These are phyloP conservation scores for Cercospora brassicicola DNA, from an alignment of 2,329 filamentous ascomycete genomes.

Conservation along the genomic window DNA sequence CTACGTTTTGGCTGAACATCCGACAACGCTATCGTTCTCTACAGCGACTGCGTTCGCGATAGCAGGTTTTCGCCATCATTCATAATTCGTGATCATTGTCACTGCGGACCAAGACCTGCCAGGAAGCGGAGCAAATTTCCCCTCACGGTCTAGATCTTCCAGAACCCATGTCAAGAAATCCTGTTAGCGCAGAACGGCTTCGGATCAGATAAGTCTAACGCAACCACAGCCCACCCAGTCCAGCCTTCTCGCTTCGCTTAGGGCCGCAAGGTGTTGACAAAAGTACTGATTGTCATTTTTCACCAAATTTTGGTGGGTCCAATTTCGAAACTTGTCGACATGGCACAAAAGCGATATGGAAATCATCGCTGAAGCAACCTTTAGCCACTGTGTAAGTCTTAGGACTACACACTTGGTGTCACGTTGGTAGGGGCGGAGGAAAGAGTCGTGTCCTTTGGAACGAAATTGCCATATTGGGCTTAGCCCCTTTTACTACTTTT, in stretches of 20 bases:
- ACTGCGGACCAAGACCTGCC: not conserved
- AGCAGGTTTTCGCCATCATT: not conserved
- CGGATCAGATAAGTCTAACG: constrained; percentile 6
- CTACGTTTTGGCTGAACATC: not conserved
- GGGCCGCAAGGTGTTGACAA: not conserved
- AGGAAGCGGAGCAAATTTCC: not conserved
- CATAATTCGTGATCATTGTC: not conserved
- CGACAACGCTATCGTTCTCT: not conserved
- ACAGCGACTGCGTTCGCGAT: too few relatives aligned
- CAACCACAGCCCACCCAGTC: not conserved
- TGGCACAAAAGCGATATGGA: not conserved
- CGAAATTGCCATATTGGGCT: not conserved
- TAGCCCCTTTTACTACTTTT: not conserved
- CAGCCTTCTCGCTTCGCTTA: not conserved
- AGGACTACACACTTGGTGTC: not conserved
- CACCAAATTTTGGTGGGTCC: not conserved
- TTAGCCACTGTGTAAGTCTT: not conserved
- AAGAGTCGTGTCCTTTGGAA: not conserved
- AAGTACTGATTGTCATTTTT: not conserved
- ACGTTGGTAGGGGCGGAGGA: not conserved
- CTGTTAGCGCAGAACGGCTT: not conserved
- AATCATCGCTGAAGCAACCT: not conserved
- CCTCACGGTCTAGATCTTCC: not conserved
- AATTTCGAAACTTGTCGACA: not conserved
- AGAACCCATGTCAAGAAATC: not conserved